Percentiles rank a stretch among this genome's conserved stretches.
phyloP scores from a whole-genome alignment of 176 grass and related monocot genomes.

The Phragmites australis region DNA sequence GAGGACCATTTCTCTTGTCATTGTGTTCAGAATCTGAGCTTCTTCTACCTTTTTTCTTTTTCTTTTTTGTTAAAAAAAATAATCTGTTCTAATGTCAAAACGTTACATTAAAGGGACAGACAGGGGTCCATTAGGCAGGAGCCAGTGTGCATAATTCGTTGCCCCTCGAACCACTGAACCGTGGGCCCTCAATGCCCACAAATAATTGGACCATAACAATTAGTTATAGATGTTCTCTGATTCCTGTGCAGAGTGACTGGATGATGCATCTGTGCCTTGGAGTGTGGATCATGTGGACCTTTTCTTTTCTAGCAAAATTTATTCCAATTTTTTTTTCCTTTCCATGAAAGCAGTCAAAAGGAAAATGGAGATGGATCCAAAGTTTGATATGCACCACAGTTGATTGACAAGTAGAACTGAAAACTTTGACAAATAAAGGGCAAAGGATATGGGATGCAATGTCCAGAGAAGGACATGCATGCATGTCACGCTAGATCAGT shows the following conservation, averaged over 20 bases:
- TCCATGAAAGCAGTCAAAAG: slow-evolving; percentile 49
- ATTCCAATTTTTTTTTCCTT: slow-evolving; percentile 34
- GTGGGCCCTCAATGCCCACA: slow-evolving; percentile 29
- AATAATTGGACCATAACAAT: slow-evolving; percentile 37
- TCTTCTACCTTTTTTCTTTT: neutral
- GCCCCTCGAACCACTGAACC: slow-evolving; percentile 47
- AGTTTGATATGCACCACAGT: neutral
- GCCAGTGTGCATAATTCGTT: slow-evolving; percentile 38
- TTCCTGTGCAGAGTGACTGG: slow-evolving; percentile 30
- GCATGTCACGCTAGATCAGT: slow-evolving; percentile 31
- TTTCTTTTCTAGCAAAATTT: neutral
- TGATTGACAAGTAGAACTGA: slow-evolving; percentile 36
- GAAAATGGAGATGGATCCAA: slow-evolving; percentile 24
- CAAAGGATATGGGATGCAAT: neutral
- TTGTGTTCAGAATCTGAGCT: neutral
- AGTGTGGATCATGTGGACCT: slow-evolving; percentile 40
- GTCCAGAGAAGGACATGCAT: neutral
- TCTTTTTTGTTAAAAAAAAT: too few relatives aligned
- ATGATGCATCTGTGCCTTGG: slow-evolving; percentile 10
- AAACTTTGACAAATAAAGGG: slow-evolving; percentile 30
- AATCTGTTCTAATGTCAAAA: slow-evolving; percentile 38
- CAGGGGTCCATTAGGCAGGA: slow-evolving; percentile 46
- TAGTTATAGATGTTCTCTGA: slow-evolving; percentile 41
- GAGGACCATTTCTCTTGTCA: too few relatives aligned
- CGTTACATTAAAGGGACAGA: slow-evolving; percentile 26